Conservation (phyloP, 73 alveolate genomes). For the Uronychia binucleata region DNA sequence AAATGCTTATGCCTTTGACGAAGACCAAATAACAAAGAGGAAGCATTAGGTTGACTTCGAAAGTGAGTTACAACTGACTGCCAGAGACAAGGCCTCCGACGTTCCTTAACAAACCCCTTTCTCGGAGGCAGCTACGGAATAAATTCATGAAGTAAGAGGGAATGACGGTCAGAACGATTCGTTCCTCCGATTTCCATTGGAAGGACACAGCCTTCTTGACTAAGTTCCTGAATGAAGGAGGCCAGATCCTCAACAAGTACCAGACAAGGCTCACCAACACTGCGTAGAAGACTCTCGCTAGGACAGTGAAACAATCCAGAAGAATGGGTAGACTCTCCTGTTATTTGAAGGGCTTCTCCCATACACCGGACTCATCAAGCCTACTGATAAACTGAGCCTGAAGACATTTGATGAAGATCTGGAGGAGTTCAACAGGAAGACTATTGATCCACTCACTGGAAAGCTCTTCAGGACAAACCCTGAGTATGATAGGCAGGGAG, state of each 20-base stretch:
- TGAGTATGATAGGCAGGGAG: constrained; percentile 15
- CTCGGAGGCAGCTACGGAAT: constrained; percentile 32
- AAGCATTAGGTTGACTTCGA: constrained; percentile 32
- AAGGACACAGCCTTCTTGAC: constrained; percentile 69
- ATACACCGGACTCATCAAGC: constrained; percentile 51
- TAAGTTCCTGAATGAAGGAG: constrained; percentile 71
- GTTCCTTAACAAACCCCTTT: constrained; percentile 51
- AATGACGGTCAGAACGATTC: constrained; percentile 40
- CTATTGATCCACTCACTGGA: constrained; percentile 66
- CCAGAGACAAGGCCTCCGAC: constrained; percentile 52
- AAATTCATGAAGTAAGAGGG: constrained; percentile 33
- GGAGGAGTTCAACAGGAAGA: constrained; percentile 48
- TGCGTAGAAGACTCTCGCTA: constrained; percentile 50
- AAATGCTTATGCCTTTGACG: constrained; percentile 18
- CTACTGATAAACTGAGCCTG: constrained; percentile 52
- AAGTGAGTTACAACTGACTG: constrained; percentile 1
- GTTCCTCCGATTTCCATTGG: constrained; percentile 74
- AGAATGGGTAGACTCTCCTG: too few relatives aligned
- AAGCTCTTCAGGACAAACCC: constrained; percentile 22
- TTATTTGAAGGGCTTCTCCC: too few relatives aligned
- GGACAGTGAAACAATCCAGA: constrained; percentile 54
- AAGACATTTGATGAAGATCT: constrained; percentile 53
- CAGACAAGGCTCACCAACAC: constrained; percentile 60
- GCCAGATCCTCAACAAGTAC: constrained; percentile 59
- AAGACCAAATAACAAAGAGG: constrained; percentile 56